Conservation (phyloP, 176 grass and related monocot genomes). For the Hyparrhenia diplandra region DNA sequence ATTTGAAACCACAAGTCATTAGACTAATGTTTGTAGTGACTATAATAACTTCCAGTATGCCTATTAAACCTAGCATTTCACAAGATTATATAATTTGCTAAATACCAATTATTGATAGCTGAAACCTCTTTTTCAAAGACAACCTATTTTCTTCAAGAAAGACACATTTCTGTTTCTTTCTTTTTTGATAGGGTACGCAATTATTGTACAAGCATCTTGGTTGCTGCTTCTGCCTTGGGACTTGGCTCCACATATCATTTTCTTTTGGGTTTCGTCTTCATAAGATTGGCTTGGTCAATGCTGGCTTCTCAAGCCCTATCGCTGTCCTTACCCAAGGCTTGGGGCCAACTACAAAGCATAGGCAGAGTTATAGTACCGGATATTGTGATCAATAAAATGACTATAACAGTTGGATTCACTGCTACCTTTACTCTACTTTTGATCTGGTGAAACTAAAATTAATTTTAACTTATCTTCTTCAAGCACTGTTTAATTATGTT, state of each 20-base stretch:
- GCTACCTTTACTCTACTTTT: neutral
- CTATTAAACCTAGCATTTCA: neutral
- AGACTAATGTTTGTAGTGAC: neutral
- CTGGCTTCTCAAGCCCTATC: neutral
- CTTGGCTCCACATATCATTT: neutral
- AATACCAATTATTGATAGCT: neutral
- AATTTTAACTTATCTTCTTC: neutral
- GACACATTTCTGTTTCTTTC: neutral
- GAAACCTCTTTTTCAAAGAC: neutral
- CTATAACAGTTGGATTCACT: neutral
- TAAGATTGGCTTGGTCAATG: neutral
- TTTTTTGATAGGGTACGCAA: neutral
- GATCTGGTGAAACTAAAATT: neutral
- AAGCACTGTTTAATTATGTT: neutral
- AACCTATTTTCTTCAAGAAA: neutral
- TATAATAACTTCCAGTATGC: neutral
- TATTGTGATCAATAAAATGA: neutral
- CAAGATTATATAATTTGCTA: neutral
- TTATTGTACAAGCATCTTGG: neutral
- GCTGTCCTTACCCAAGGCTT: neutral
- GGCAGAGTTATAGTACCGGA: neutral
- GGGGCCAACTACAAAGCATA: no score
- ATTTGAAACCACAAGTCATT: neutral
- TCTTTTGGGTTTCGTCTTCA: neutral
- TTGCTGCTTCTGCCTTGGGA: neutral